Percentiles rank a stretch among this genome's conserved stretches.
Evolutionary conservation across 1,139 yeast genomes (phyloP).

Genomic region (Oligophagozyma castellii): DNA sequence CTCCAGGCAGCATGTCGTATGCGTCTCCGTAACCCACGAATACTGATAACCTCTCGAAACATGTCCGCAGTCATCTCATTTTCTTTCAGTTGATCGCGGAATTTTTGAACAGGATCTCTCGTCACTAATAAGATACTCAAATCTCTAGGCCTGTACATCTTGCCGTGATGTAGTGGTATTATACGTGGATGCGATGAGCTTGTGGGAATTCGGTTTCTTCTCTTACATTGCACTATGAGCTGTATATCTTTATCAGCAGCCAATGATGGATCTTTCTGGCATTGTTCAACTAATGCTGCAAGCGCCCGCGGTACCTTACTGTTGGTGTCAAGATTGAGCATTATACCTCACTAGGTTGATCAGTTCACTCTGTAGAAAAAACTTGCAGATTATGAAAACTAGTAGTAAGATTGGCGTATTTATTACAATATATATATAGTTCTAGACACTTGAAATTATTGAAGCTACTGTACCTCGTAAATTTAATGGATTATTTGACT

Average conservation of each 20-base stretch:
- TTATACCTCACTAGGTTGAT: no score
- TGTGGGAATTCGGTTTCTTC: conserved; percentile 36
- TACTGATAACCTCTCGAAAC: conserved; percentile 43
- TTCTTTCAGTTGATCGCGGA: conserved; percentile 30
- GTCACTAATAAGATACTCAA: conserved; percentile 46
- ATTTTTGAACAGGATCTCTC: conserved; percentile 51
- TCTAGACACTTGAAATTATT: no score
- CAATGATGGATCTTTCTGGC: conserved; percentile 13
- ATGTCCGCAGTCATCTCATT: conserved; percentile 43
- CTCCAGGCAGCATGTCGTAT: conserved; percentile 34
- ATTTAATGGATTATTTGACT: neutral
- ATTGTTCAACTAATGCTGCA: conserved; percentile 13
- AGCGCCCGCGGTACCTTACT: no score
- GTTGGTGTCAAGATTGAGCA: no score
- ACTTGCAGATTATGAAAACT: no score
- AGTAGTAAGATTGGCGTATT: no score
- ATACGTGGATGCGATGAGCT: no score
- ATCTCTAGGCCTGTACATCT: conserved; percentile 32
- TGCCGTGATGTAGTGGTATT: conserved; percentile 42
- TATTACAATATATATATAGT: no score
- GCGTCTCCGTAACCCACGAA: conserved; percentile 39
- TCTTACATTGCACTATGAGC: conserved; percentile 40
- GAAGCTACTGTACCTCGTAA: neutral
- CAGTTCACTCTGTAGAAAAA: no score
- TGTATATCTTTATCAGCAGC: conserved; percentile 26